These are phyloP conservation scores for Nemania abortiva DNA, from an alignment of 2,329 filamentous ascomycete genomes.

Conservation along the genomic window DNA sequence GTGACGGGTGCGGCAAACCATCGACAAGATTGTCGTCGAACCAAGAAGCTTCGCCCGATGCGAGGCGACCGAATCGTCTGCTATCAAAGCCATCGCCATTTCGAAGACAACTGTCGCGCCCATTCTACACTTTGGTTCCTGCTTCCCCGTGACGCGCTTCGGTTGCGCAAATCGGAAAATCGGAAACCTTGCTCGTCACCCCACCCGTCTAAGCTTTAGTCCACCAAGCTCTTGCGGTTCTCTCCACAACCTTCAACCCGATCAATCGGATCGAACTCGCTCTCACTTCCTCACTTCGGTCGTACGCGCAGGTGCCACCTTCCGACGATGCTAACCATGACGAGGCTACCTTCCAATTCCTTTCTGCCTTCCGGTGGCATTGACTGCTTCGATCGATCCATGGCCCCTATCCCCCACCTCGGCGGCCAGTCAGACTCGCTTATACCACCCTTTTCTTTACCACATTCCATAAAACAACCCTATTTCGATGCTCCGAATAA, in stretches of 20 bases:
- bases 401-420: slow-evolving; percentile 44
- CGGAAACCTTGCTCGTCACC: slow-evolving; percentile 6
- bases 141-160: not conserved
- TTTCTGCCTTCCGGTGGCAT: slow-evolving; percentile 57
- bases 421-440: slow-evolving; percentile 52
- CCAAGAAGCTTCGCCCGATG: not conserved
- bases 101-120: not conserved
- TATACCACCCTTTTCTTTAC: slow-evolving; percentile 57
- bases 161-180: slow-evolving; percentile 10
- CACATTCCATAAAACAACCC: slow-evolving; percentile 51
- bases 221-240: not conserved
- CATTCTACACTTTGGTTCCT: slow-evolving; percentile 16
- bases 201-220: not conserved
- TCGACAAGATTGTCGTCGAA: not conserved
- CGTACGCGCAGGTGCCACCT: slow-evolving; percentile 13
- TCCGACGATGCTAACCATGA: slow-evolving; percentile 55
- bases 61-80: not conserved
- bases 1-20: not conserved
- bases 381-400: slow-evolving; percentile 51
- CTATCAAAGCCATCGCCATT: not conserved
- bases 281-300: not conserved
- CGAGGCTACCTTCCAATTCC: slow-evolving; percentile 57
- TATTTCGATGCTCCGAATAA: slow-evolving; percentile 54
- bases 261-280: not conserved
- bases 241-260: slow-evolving; percentile 4